Conservation (phyloP, 2,329 filamentous ascomycete genomes). For the Ophioceras dolichostomum region DNA sequence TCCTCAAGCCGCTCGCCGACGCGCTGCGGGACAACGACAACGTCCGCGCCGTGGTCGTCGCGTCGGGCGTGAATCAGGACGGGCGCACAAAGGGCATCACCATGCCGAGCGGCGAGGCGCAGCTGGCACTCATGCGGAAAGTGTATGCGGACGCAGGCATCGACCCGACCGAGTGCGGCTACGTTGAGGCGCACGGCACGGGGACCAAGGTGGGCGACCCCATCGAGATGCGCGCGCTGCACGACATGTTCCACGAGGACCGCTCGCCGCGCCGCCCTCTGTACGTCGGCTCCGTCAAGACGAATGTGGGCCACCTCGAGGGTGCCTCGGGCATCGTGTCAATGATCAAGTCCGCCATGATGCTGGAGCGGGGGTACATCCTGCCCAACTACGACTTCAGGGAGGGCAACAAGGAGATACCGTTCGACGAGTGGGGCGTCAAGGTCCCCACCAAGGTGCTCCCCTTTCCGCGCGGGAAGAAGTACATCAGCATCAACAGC, state of each 20-base stretch:
- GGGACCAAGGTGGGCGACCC: slow-evolving; percentile 25
- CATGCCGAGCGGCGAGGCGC: slow-evolving; percentile 3
- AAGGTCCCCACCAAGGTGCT: slow-evolving; percentile 6
- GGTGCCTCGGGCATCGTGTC: slow-evolving; percentile 23
- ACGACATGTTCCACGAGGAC: slow-evolving; percentile 11
- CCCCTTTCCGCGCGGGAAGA: slow-evolving; percentile 7
- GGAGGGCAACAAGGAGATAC: slow-evolving; percentile 17
- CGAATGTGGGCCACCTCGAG: slow-evolving; percentile 16
- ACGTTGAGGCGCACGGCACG: slow-evolving; percentile 26
- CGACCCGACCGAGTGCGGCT: slow-evolving; percentile 12
- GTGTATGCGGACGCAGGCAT: slow-evolving; percentile 3
- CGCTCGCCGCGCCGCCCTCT: slow-evolving; percentile 4
- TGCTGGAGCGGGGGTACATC: slow-evolving; percentile 29
- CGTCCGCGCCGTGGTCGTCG: slow-evolving; percentile 6
- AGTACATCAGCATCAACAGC: slow-evolving; percentile 21
- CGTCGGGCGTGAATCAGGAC: slow-evolving; percentile 5
- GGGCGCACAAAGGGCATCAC: slow-evolving; percentile 6
- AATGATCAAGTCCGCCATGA: slow-evolving; percentile 26
- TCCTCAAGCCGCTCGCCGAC: slow-evolving; percentile 27
- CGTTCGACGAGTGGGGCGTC: slow-evolving; percentile 9
- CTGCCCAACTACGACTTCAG: slow-evolving; percentile 27
- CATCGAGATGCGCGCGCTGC: slow-evolving; percentile 17
- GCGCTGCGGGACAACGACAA: slow-evolving; percentile 7
- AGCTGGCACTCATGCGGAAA: slow-evolving; percentile 3
- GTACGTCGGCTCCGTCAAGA: slow-evolving; percentile 5